Evolutionary conservation across 2,329 filamentous ascomycete species (phyloP).

Genomic region (Metarhizium anisopliae): DNA sequence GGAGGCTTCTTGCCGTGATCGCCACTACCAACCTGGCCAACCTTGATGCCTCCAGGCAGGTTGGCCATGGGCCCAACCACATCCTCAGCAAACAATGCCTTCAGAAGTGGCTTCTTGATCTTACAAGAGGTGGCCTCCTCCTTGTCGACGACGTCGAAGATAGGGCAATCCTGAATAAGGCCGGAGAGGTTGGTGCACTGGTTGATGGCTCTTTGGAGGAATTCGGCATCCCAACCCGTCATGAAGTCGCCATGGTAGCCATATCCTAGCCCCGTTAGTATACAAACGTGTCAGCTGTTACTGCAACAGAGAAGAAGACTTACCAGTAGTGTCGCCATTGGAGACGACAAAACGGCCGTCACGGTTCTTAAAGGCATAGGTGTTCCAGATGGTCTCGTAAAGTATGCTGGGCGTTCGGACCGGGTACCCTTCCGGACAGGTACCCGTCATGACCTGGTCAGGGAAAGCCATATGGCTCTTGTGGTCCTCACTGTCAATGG

Average conservation of each 20-base stretch:
- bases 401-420: conserved; percentile 66
- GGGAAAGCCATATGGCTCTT: conserved; percentile 69
- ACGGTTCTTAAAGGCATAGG: conserved; percentile 50
- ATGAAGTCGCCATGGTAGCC: conserved; percentile 78
- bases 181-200: conserved; percentile 67
- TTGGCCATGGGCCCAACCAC: conserved; percentile 42
- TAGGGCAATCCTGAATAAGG: conserved; percentile 59
- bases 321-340: conserved; percentile 69
- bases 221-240: conserved; percentile 62
- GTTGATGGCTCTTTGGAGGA: conserved; percentile 64
- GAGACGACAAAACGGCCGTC: conserved; percentile 65
- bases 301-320: conserved; percentile 13
- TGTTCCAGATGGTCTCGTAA: conserved; percentile 80
- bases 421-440: conserved; percentile 61
- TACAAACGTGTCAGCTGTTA: no score
- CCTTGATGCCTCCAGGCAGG: conserved; percentile 55
- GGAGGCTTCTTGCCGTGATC: background rate
- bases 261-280: conserved; percentile 39
- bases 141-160: conserved; percentile 65
- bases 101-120: conserved; percentile 45
- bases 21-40: conserved; percentile 6
- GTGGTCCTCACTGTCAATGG: conserved; percentile 42
- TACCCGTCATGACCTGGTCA: conserved; percentile 63
- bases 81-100: conserved; percentile 48
- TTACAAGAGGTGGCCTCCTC: conserved; percentile 48